These are phyloP conservation scores for Saturnispora kantuleensis DNA, from an alignment of 805 yeast species.

Conservation along the genomic window DNA sequence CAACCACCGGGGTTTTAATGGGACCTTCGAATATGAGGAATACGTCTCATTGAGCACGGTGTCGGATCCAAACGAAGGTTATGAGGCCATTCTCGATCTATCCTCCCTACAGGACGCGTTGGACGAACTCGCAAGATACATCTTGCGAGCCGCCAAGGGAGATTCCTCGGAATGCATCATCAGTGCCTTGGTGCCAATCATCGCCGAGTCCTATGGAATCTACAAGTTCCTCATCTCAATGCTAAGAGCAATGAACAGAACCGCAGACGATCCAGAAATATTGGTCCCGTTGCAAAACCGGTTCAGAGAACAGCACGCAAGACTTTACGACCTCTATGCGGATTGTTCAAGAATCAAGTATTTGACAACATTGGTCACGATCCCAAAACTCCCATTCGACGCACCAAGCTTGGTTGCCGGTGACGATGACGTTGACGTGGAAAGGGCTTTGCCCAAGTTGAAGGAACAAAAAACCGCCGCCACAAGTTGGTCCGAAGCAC, in stretches of 20 bases:
- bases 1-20: constrained; percentile 81
- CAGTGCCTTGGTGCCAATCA: constrained; percentile 80
- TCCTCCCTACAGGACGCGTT: constrained; percentile 79
- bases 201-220: constrained; percentile 86
- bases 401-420: constrained; percentile 49
- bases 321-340: constrained; percentile 74
- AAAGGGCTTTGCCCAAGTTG: constrained; percentile 29
- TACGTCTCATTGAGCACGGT: constrained; percentile 80
- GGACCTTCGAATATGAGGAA: constrained; percentile 93
- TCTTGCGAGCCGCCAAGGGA: constrained; percentile 54
- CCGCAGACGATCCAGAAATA: constrained; percentile 66
- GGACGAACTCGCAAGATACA: constrained; percentile 65
- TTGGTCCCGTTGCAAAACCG: constrained; percentile 64
- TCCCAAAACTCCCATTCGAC: constrained; percentile 54
- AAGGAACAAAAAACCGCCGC: constrained; percentile 12
- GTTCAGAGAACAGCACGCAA: constrained; percentile 58
- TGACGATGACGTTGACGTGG: constrained; percentile 34
- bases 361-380: constrained; percentile 68
- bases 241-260: constrained; percentile 77
- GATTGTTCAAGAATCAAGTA: constrained; percentile 82
- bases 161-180: constrained; percentile 64
- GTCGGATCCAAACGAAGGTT: constrained; percentile 92
- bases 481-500: constrained; percentile 18
- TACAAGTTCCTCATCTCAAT: constrained; percentile 82
- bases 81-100: constrained; percentile 76